Evolutionary conservation across 2,329 filamentous ascomycete genomes (phyloP).

Genomic region (Cladophialophora yegresii): DNA sequence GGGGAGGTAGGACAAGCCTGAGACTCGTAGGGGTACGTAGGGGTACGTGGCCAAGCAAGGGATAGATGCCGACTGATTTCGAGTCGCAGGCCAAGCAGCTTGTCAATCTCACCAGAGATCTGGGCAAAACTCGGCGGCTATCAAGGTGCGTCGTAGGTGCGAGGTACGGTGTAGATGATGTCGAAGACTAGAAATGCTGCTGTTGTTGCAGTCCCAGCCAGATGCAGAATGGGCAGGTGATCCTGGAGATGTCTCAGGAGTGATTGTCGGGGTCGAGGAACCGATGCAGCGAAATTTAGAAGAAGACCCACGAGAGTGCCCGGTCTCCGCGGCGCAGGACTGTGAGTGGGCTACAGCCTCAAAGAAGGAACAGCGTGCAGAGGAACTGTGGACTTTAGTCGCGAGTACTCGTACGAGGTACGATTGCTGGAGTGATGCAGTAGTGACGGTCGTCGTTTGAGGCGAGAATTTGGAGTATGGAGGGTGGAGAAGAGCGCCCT

Average conservation of each 20-base stretch:
- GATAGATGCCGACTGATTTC: constrained; percentile 12
- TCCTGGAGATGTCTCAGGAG: constrained; percentile 28
- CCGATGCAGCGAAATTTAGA: constrained; percentile 19
- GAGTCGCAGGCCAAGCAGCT: constrained; percentile 22
- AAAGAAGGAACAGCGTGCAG: constrained; percentile 7
- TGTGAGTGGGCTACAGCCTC: constrained; percentile 4
- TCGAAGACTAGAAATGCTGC: neutral
- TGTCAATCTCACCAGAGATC: constrained; percentile 8
- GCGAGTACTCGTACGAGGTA: neutral
- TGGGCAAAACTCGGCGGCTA: constrained; percentile 5
- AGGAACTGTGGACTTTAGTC: neutral
- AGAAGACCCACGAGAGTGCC: constrained; percentile 9
- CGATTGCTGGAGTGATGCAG: neutral
- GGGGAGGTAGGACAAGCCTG: neutral
- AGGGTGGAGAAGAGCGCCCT: neutral
- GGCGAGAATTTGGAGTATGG: neutral
- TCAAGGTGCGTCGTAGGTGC: neutral
- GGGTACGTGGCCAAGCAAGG: constrained; percentile 29
- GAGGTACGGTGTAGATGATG: neutral
- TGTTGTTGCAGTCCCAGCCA: neutral
- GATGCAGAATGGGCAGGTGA: constrained; percentile 10
- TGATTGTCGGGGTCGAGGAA: constrained; percentile 12
- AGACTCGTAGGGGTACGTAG: neutral
- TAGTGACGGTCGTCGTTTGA: neutral
- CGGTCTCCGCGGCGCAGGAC: constrained; percentile 5